Percentiles rank a stretch among this genome's conserved stretches.
These are phyloP conservation scores for Globisporangium rhizosaccharum DNA, from an alignment of 352 stramenopile species.

Conservation along the genomic window DNA sequence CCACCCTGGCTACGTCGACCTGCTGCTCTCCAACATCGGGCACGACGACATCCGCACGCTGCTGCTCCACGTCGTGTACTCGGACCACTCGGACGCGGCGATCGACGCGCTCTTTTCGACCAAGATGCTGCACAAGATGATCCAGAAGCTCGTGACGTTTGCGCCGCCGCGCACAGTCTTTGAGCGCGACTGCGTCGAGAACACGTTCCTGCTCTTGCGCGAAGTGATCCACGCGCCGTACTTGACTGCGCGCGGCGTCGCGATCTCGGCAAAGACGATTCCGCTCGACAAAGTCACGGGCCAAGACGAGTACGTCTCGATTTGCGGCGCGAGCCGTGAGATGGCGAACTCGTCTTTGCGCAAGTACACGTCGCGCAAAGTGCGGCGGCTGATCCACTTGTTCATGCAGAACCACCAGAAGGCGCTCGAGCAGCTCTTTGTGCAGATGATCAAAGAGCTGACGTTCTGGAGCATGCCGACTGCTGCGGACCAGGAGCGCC, in stretches of 20 bases:
- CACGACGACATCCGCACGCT: slow-evolving; percentile 78
- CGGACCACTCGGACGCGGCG: slow-evolving; percentile 71
- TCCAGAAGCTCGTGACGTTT: slow-evolving; percentile 74
- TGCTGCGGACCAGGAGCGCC: slow-evolving; percentile 24
- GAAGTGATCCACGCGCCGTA: slow-evolving; percentile 83
- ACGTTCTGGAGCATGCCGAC: slow-evolving; percentile 75
- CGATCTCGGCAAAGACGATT: slow-evolving; percentile 85
- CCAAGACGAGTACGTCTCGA: slow-evolving; percentile 84
- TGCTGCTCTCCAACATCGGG: slow-evolving; percentile 75
- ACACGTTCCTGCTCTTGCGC: slow-evolving; percentile 71
- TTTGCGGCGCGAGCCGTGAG: slow-evolving; percentile 77
- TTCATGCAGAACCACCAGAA: slow-evolving; percentile 76
- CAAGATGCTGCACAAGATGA: slow-evolving; percentile 67
- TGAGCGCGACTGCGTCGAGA: slow-evolving; percentile 74
- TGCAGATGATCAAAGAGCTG: slow-evolving; percentile 81
- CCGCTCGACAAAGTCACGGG: slow-evolving; percentile 81
- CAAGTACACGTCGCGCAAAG: slow-evolving; percentile 85
- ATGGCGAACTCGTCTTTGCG: slow-evolving; percentile 77
- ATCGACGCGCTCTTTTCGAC: slow-evolving; percentile 71
- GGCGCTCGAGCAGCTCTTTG: slow-evolving; percentile 63
- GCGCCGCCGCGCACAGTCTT: slow-evolving; percentile 64
- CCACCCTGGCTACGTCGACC: slow-evolving; percentile 50
- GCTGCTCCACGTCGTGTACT: slow-evolving; percentile 78
- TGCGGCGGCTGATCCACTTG: slow-evolving; percentile 75
- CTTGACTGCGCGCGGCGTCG: slow-evolving; percentile 69